Base-by-base conservation (phyloP, 371 early-diverging fungal genomes). In the Chytridiales sp. region DNA sequence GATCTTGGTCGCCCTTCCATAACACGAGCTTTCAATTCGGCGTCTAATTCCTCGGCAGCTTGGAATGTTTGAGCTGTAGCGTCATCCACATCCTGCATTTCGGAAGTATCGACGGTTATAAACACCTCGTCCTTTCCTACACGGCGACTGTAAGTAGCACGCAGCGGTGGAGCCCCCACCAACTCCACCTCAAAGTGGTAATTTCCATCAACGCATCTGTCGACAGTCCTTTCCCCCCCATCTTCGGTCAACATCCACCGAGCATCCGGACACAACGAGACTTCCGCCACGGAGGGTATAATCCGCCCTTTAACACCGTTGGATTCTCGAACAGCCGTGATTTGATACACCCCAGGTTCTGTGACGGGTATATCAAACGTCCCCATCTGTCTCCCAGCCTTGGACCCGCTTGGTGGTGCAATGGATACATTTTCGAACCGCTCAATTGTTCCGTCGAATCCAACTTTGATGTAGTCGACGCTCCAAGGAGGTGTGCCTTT, bases 401-500 rank as follows among this genome's bases (percentile, higher is more conserved):
- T 34, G 34, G 19, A 13, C 3, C 24, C 56, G 1, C 49, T 29
- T 8, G 47, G 32, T 15, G 36, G 32, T 11, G 17, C 30, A 38
- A 68, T 46, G 8, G 64, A 38, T 6, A 71, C 50, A 38, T 71
- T 68, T 36, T 57, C 22, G 21, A 54, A 55, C 8, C 21, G 24
- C 36, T 51, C 4, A 13, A 59, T 34, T n/a, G 13, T 15, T n/a
- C 72, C 73, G 30, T 70, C 71, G 30, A 56, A 66, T 0, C 46
- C 43, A 24, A 61, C 43, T 27, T 42, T 15, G 19, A 65, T 68
- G 59, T 68, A 68, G 38, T 72, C 65, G 34, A 75, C 42, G 21
- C 27, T 30, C 54, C 65, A 78, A 13, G 78, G 78, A 5, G 75
- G 74, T 1, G 66, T 68, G 5, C 75, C 78, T 48, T 74, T 68